Conservation (phyloP, 495 filamentous ascomycete genomes). For the Penicillium salamii region DNA sequence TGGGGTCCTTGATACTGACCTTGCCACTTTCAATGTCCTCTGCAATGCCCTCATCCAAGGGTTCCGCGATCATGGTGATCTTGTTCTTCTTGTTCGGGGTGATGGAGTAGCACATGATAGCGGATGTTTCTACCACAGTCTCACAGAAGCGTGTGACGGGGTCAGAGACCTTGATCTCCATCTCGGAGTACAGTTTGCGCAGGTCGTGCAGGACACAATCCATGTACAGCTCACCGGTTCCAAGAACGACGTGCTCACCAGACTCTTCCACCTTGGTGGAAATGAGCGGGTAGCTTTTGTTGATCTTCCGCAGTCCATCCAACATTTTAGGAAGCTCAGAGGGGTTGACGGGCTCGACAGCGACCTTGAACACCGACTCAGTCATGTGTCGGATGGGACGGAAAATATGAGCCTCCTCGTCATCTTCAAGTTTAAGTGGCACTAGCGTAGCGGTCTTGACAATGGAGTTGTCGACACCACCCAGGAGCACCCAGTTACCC, state of each 20-base stretch:
- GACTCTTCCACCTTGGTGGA: constrained; percentile 98
- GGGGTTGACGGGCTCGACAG: constrained; percentile 96
- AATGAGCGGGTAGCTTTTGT: constrained; percentile 94
- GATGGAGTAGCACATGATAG: constrained; percentile 95
- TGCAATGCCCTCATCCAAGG: constrained; percentile 89
- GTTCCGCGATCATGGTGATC: constrained; percentile 97
- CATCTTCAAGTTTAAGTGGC: constrained; percentile 72
- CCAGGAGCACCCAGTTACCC: constrained; percentile 89
- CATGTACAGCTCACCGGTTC: constrained; percentile 97
- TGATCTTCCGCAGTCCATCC: constrained; percentile 91
- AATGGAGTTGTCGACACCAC: constrained; percentile 95
- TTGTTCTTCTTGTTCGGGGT: constrained; percentile 99
- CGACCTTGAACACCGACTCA: constrained; percentile 96
- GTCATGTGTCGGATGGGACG: constrained; percentile 91
- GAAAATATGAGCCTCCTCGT: constrained; percentile 94
- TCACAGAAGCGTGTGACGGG: constrained; percentile 97
- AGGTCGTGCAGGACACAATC: constrained; percentile 97
- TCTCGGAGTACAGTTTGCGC: constrained; percentile 90
- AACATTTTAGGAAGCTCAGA: constrained; percentile 99
- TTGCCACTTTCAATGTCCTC: constrained; percentile 90
- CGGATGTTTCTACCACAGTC: constrained; percentile 95
- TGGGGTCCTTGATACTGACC: constrained; percentile 89
- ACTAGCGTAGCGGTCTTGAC: constrained; percentile 96
- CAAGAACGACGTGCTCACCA: constrained; percentile 93
- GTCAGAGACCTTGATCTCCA: constrained; percentile 98